Percentiles rank a stretch among this genome's conserved stretches.
Conservation (phyloP, 2,329 filamentous ascomycete species). For the Torrubiella hemipterigena region DNA sequence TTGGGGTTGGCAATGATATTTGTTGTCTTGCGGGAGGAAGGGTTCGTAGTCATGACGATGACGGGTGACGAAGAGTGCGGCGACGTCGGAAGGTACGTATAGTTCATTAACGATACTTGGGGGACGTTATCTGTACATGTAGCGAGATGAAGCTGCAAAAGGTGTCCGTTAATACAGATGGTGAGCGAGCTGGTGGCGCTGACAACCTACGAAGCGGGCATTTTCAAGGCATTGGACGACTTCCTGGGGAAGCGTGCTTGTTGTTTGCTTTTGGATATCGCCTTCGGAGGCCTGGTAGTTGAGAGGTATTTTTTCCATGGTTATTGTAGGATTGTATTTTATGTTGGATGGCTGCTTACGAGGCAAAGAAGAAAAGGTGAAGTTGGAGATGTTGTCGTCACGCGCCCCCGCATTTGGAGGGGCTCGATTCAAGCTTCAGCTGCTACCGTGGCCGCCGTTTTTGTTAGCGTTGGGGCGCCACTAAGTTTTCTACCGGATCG, state of each 20-base stretch:
- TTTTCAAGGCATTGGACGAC: constrained; percentile 89
- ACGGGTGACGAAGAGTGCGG: constrained; percentile 60
- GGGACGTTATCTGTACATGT: constrained; percentile 76
- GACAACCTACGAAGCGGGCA: constrained; percentile 65
- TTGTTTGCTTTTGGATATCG: constrained; percentile 57
- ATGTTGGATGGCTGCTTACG: too few relatives aligned
- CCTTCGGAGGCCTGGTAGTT: constrained; percentile 66
- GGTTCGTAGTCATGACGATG: constrained; percentile 89
- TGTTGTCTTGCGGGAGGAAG: constrained; percentile 64
- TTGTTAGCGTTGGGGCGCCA: too few relatives aligned
- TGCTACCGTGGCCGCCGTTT: too few relatives aligned
- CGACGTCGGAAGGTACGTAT: constrained; percentile 83
- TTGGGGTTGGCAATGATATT: constrained; percentile 77
- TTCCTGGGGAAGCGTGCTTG: constrained; percentile 63
- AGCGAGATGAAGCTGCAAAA: constrained; percentile 74
- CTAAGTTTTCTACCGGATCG: too few relatives aligned
- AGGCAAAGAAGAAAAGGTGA: too few relatives aligned
- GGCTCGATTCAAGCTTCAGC: too few relatives aligned
- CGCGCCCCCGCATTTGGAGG: too few relatives aligned
- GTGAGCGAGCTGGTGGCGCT: constrained; percentile 5
- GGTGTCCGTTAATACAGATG: constrained; percentile 1
- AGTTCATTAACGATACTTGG: constrained; percentile 97
- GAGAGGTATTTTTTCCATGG: constrained; percentile 55
- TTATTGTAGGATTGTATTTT: too few relatives aligned
- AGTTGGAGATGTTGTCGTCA: too few relatives aligned